Evolutionary conservation across 2,329 filamentous ascomycete species (phyloP).

Genomic region (Diaporthe humulicola): DNA sequence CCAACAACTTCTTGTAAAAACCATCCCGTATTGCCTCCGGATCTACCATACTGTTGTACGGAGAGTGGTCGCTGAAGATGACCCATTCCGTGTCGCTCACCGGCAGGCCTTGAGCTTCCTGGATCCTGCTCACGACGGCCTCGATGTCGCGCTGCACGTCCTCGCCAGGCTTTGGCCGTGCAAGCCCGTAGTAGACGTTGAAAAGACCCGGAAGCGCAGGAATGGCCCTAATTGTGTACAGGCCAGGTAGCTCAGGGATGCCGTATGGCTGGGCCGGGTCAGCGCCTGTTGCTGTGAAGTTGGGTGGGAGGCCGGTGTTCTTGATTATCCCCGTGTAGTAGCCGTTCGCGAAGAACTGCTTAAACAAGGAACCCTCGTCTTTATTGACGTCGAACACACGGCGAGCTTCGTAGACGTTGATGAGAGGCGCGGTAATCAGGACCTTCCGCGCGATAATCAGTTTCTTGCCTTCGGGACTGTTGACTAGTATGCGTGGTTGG

Average conservation of each 20-base stretch:
- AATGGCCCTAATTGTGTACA: neutral
- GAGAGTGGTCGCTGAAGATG: conserved; percentile 1
- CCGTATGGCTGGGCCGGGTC: neutral
- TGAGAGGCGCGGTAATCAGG: neutral
- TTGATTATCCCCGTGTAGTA: neutral
- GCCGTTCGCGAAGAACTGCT: neutral
- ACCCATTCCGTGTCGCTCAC: neutral
- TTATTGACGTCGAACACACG: neutral
- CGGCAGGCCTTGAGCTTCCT: neutral
- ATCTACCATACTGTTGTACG: neutral
- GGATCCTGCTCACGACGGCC: neutral
- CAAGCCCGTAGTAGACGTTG: neutral
- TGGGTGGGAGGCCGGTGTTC: neutral
- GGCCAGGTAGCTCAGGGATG: neutral
- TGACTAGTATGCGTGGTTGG: neutral
- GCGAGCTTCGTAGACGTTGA: neutral
- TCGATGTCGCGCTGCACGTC: neutral
- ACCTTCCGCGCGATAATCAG: neutral
- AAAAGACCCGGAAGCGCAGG: neutral
- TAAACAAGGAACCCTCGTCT: neutral
- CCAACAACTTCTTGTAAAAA: neutral
- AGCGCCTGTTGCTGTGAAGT: neutral
- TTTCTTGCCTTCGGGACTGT: neutral
- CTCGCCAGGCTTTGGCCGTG: neutral
- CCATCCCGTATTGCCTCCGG: neutral